phyloP scores from a whole-genome alignment of 495 filamentous ascomycete species.

The Penicillium diatomitis region DNA sequence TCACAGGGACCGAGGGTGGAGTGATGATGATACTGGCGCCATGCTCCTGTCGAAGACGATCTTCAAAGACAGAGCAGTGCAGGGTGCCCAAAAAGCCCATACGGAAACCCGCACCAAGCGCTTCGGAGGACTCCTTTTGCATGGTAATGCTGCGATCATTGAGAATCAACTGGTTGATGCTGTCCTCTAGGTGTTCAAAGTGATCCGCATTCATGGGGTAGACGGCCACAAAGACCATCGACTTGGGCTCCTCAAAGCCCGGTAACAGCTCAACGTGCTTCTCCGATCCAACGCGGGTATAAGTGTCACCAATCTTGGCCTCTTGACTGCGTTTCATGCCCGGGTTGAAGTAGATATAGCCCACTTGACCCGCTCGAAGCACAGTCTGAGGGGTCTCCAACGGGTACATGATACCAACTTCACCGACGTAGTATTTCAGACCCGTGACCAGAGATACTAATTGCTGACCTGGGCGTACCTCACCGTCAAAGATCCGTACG shows the following conservation, averaged over 20 bases:
- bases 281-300: slow-evolving; percentile 75
- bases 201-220: slow-evolving; percentile 86
- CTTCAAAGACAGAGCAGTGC: slow-evolving; percentile 96
- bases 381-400: slow-evolving; percentile 71
- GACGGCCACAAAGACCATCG: slow-evolving; percentile 97
- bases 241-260: slow-evolving; percentile 94
- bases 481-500: slow-evolving; percentile 85
- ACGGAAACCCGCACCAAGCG: slow-evolving; percentile 87
- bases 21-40: slow-evolving; percentile 95
- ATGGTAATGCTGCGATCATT: slow-evolving; percentile 93
- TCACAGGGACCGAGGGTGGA: slow-evolving; percentile 87
- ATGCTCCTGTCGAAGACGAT: slow-evolving; percentile 90
- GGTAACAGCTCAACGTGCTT: slow-evolving; percentile 69
- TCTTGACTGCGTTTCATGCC: slow-evolving; percentile 96
- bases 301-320: slow-evolving; percentile 92
- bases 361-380: slow-evolving; percentile 85
- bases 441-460: slow-evolving; percentile 78
- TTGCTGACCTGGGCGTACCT: slow-evolving; percentile 71
- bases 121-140: slow-evolving; percentile 87
- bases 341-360: slow-evolving; percentile 93
- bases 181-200: slow-evolving; percentile 82
- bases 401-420: slow-evolving; percentile 95
- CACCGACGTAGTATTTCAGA: slow-evolving; percentile 81
- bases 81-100: slow-evolving; percentile 92
- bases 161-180: slow-evolving; percentile 84